Percentiles rank a stretch among this genome's conserved stretches.
Evolutionary conservation across 2,329 filamentous ascomycete species (phyloP).

Genomic region (Phaeosphaeria sp.): DNA sequence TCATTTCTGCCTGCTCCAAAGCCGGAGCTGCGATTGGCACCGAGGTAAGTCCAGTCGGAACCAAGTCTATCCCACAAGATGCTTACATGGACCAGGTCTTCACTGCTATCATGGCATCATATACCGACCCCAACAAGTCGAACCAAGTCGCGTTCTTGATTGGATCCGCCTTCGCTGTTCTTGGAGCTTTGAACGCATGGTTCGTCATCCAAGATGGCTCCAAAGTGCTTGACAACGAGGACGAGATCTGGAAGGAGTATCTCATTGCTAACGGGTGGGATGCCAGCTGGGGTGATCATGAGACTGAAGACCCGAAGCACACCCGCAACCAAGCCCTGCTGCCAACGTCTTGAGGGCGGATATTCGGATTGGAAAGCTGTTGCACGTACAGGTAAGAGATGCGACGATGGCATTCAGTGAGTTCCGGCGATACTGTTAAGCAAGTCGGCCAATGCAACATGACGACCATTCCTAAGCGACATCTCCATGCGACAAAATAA

Average conservation of each 20-base stretch:
- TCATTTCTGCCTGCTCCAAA: slow-evolving; percentile 31
- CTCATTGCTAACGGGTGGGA: slow-evolving; percentile 28
- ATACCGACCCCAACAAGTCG: slow-evolving; percentile 26
- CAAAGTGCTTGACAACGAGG: slow-evolving; percentile 34
- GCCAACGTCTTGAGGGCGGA: not conserved
- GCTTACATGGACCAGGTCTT: slow-evolving; percentile 10
- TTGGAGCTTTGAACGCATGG: slow-evolving; percentile 31
- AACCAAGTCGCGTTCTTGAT: slow-evolving; percentile 35
- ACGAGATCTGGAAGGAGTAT: slow-evolving; percentile 34
- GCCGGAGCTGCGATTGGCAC: slow-evolving; percentile 37
- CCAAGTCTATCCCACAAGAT: not conserved
- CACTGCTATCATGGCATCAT: slow-evolving; percentile 33
- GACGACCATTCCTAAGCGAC: not conserved
- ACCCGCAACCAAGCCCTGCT: not conserved
- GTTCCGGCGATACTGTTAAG: not conserved
- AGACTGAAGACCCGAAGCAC: slow-evolving; percentile 24
- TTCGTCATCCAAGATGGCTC: slow-evolving; percentile 38
- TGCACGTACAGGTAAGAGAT: not conserved
- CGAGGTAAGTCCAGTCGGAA: not conserved
- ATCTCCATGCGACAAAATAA: not conserved
- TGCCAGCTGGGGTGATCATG: slow-evolving; percentile 29
- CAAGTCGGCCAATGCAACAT: not conserved
- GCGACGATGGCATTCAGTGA: not conserved
- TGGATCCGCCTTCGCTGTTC: slow-evolving; percentile 31
- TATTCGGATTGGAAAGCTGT: not conserved